phyloP scores from a whole-genome alignment of 495 filamentous ascomycete species.

The Symbiotaphrina buchneri region DNA sequence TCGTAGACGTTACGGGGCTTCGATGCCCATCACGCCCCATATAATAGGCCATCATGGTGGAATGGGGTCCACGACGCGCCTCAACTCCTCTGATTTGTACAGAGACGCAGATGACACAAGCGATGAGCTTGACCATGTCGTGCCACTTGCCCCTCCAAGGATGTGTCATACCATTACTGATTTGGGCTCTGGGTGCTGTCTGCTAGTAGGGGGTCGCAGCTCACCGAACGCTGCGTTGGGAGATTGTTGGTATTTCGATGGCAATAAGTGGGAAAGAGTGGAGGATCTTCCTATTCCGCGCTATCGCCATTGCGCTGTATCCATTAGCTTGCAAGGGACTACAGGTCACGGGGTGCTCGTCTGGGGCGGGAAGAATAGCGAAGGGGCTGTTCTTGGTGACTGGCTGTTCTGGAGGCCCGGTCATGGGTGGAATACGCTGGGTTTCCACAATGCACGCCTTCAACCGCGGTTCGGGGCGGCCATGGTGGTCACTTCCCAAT shows the following conservation, averaged over 20 bases:
- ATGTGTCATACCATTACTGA: slow-evolving; percentile 63
- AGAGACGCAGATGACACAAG: slow-evolving; percentile 7
- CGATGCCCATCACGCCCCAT: slow-evolving; percentile 2
- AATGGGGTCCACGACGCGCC: slow-evolving; percentile 19
- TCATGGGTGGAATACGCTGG: slow-evolving; percentile 25
- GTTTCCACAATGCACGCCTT: slow-evolving; percentile 17
- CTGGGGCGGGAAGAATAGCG: slow-evolving; percentile 44
- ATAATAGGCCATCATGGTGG: slow-evolving; percentile 7
- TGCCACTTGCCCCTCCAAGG: slow-evolving; percentile 22
- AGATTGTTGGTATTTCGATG: slow-evolving; percentile 51
- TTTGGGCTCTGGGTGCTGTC: slow-evolving; percentile 21
- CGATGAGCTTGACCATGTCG: slow-evolving; percentile 3
- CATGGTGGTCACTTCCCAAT: slow-evolving; percentile 16
- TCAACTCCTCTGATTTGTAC: slow-evolving; percentile 39
- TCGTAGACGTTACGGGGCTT: slow-evolving; percentile 8
- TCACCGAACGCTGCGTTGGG: slow-evolving; percentile 41
- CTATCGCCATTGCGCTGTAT: slow-evolving; percentile 51
- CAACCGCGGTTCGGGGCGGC: slow-evolving; percentile 37
- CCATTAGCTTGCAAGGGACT: too few species aligned
- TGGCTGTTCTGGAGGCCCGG: slow-evolving; percentile 41
- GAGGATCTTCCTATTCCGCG: slow-evolving; percentile 38
- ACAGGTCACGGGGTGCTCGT: slow-evolving; percentile 26
- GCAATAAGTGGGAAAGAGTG: slow-evolving; percentile 33
- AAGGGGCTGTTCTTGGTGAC: slow-evolving; percentile 27
- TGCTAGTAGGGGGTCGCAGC: slow-evolving; percentile 58